Evolutionary conservation across 371 early-diverging fungal genomes (phyloP), one percentile per base, ranked within the genome.

Genomic region (Lichtheimia ornata): DNA sequence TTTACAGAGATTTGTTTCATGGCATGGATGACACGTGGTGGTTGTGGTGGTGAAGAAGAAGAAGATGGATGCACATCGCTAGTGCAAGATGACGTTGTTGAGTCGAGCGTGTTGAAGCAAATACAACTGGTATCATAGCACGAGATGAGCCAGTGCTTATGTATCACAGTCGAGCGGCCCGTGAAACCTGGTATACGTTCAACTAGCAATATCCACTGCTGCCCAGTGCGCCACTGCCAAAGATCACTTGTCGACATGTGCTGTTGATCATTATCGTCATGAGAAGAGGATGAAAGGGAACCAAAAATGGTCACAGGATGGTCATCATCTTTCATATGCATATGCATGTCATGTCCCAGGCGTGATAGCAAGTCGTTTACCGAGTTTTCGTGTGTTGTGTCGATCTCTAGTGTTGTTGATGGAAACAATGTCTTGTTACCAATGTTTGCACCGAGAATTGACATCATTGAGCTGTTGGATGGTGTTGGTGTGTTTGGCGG

Each of bases 131-230:
- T 22, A 25, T 66, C 73, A 54, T 69, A 72, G 42, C 73, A 72
- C 25, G 70, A 64, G 42, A 72, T 53, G 5, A 72, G 35, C 64
- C 67, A 66, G 43, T 59, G 61, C 4, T 50, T 42, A 41, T 60
- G 59, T 17, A 45, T 28, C 43, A 72, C 40, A 18, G 67, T 61
- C 20, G 59, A 53, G 51, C 64, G 73, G 43, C 62, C 70, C 25
- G 60, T 49, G 18, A 66, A 56, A 47, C 47, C 47, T 22, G 18
- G 47, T 9, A 47, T 22, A 18, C 2, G 47, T 22, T 47, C 47
- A 47, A n/a, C 47, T n/a, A 47, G 47, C 6, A 47, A 22, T 47
- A 2, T 47, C 47, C 47, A 47, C 22, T 47, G 5, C 22, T 47
- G 5, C 5, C 22, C 22, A n/a, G 47, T 22, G 17, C 18, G n/a